These are phyloP conservation scores for Suhomyces ambrosiae DNA, from an alignment of 1,139 yeast species.

Conservation along the genomic window DNA sequence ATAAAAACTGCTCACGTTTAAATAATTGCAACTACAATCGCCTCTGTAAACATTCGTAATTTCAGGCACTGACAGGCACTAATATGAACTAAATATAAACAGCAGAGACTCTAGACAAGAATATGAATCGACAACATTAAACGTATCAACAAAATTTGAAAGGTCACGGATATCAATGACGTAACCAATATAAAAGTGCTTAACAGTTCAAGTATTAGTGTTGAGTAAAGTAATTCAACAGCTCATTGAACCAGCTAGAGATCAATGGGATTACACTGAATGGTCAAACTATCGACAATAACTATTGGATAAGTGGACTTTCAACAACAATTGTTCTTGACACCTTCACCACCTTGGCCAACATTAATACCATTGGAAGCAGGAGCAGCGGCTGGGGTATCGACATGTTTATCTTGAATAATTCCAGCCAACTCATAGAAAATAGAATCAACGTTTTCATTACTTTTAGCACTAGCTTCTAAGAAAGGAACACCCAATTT, in stretches of 20 bases:
- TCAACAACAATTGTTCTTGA: conserved; percentile 47
- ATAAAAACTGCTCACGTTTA: too few species aligned
- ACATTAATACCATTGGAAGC: conserved; percentile 49
- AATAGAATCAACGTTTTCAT: conserved; percentile 87
- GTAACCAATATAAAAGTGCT: conserved; percentile 4
- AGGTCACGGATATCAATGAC: conserved; percentile 2
- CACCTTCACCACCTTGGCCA: conserved; percentile 33
- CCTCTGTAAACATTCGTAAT: neutral
- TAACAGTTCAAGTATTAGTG: too few species aligned
- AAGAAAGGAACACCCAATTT: conserved; percentile 87
- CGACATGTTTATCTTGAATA: conserved; percentile 76
- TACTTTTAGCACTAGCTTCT: conserved; percentile 95
- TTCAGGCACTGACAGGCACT: conserved; percentile 1
- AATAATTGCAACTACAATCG: too few species aligned
- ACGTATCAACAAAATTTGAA: neutral
- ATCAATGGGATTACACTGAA: too few species aligned
- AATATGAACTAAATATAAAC: conserved; percentile 24
- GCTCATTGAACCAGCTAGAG: too few species aligned
- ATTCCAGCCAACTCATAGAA: conserved; percentile 89
- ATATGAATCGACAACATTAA: too few species aligned
- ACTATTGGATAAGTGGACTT: too few species aligned
- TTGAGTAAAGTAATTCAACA: too few species aligned
- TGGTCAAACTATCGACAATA: too few species aligned
- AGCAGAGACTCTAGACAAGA: conserved; percentile 32
- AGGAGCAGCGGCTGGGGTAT: conserved; percentile 28